Conservation (phyloP, 2,329 filamentous ascomycete species). For the Neofusicoccum parvum region DNA sequence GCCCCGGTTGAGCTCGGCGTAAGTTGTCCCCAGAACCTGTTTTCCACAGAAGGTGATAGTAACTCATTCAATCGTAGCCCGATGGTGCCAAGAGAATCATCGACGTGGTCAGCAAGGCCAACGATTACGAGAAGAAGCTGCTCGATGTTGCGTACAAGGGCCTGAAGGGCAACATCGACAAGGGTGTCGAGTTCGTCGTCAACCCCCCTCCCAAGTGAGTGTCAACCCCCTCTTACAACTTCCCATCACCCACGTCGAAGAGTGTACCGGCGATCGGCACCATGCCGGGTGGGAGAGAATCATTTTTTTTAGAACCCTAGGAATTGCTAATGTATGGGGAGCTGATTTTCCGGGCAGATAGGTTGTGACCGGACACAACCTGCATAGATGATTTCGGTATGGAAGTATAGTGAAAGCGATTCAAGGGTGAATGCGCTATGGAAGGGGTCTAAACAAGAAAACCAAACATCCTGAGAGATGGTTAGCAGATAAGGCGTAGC, state of each 20-base stretch:
- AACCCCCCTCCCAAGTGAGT: constrained; percentile 65
- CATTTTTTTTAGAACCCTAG: neutral
- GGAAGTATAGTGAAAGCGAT: neutral
- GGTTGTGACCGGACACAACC: constrained; percentile 20
- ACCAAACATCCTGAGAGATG: neutral
- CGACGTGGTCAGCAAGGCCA: constrained; percentile 76
- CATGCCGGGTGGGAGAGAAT: neutral
- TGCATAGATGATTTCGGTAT: constrained; percentile 1
- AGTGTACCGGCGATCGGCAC: neutral
- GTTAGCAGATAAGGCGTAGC: neutral
- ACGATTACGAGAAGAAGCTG: constrained; percentile 86
- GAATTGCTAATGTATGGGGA: constrained; percentile 20
- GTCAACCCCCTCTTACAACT: constrained; percentile 11
- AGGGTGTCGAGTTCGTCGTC: constrained; percentile 88
- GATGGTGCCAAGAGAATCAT: constrained; percentile 83
- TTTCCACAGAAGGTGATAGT: constrained; percentile 21
- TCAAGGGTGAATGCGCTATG: neutral
- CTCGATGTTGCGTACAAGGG: constrained; percentile 74
- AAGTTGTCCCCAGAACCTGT: constrained; percentile 48
- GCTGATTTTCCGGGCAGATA: constrained; percentile 21
- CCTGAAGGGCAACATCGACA: constrained; percentile 89
- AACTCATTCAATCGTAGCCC: constrained; percentile 55
- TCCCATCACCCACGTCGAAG: neutral
- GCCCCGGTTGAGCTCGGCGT: constrained; percentile 94
- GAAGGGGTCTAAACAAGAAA: neutral